These are phyloP conservation scores for Lithospermum erythrorhizon DNA, from an alignment of 257 asterid genomes.

Conservation along the genomic window DNA sequence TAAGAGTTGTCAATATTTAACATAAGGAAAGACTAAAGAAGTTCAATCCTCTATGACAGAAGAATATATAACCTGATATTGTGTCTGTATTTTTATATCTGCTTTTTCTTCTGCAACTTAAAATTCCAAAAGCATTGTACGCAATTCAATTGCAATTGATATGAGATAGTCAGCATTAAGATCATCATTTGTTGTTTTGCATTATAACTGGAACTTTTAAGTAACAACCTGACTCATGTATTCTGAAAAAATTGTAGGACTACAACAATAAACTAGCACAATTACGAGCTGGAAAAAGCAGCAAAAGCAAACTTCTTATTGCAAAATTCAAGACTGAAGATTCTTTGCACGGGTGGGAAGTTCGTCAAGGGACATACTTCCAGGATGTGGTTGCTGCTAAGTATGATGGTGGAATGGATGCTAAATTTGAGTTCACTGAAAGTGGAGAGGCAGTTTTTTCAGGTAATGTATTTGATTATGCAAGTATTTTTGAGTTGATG, in stretches of 20 bases:
- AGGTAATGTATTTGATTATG: slow-evolving; percentile 30
- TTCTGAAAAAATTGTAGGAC: slow-evolving; percentile 37
- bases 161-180: no score
- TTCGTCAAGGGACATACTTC: slow-evolving; percentile 82
- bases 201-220: background rate
- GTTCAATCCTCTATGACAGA: no score
- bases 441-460: slow-evolving; percentile 60
- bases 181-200: background rate
- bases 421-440: slow-evolving; percentile 71
- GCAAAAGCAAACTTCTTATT: slow-evolving; percentile 91
- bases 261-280: slow-evolving; percentile 87
- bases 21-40: no score
- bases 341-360: slow-evolving; percentile 81
- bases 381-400: slow-evolving; percentile 67
- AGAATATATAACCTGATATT: no score
- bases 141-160: no score
- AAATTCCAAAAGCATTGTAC: no score
- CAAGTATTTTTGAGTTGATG: background rate
- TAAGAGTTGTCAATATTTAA: no score
- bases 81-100: no score
- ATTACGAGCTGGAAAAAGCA: slow-evolving; percentile 92
- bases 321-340: slow-evolving; percentile 81
- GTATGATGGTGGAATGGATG: slow-evolving; percentile 97
- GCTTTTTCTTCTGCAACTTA: background rate
- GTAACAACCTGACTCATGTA: background rate